Evolutionary conservation across 2,329 filamentous ascomycete genomes (phyloP).

Genomic region (Aspergillus carbonarius): DNA sequence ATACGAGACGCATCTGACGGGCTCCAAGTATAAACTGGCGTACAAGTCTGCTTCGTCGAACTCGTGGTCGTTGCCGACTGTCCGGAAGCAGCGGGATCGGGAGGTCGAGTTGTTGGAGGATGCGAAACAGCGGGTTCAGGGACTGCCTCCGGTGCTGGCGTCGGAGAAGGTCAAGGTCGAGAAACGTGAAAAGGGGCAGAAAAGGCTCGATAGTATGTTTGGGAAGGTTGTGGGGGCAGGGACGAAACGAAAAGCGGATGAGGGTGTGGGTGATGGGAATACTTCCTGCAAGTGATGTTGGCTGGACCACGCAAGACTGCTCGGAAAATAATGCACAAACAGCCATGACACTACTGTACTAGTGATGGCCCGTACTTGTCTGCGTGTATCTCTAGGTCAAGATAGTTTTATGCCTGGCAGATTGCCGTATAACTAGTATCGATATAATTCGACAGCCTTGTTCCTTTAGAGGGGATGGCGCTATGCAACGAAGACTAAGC

Average conservation of each 20-base stretch:
- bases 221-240: conserved; percentile 13
- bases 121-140: conserved; percentile 32
- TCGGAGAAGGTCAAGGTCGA: conserved; percentile 35
- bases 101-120: conserved; percentile 36
- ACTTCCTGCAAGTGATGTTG: not conserved
- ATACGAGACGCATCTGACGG: conserved; percentile 35
- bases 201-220: conserved; percentile 33
- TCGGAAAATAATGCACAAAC: not conserved
- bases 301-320: not conserved
- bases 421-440: not conserved
- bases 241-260: conserved; percentile 20
- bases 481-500: not conserved
- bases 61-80: conserved; percentile 37
- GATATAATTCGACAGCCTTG: not conserved
- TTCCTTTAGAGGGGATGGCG: not conserved
- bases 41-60: conserved; percentile 30
- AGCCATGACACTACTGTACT: too few species aligned
- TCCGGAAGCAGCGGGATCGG: conserved; percentile 35
- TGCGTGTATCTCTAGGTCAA: too few species aligned
- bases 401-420: too few species aligned
- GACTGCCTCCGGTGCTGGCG: conserved; percentile 33
- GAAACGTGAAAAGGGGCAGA: conserved; percentile 32
- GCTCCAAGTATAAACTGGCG: conserved; percentile 39
- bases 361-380: too few species aligned
- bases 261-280: not conserved